These are phyloP conservation scores for Hymenoscyphus scutula DNA, from an alignment of 2,329 filamentous ascomycete genomes.

Conservation along the genomic window DNA sequence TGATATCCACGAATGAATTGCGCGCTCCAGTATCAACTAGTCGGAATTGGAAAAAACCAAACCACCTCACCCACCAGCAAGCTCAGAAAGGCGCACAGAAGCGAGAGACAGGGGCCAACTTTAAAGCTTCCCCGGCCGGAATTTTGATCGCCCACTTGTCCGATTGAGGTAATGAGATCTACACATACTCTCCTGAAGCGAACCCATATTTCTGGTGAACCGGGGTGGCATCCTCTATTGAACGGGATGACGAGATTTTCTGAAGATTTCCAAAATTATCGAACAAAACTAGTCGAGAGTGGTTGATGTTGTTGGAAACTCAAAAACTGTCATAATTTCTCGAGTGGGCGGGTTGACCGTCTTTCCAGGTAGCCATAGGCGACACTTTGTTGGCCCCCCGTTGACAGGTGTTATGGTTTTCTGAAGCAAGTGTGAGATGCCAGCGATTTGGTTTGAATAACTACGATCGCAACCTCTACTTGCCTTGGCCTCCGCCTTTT, in stretches of 20 bases:
- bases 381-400: neutral
- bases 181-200: constrained; percentile 14
- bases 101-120: constrained; percentile 18
- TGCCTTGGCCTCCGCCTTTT: constrained; percentile 7
- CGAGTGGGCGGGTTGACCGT: neutral
- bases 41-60: constrained; percentile 5
- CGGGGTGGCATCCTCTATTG: constrained; percentile 1
- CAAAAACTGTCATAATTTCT: neutral
- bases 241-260: constrained; percentile 1
- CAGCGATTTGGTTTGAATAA: constrained; percentile 10
- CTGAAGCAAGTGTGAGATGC: neutral
- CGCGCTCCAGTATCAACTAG: constrained; percentile 7
- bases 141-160: constrained; percentile 15
- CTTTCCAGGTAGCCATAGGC: neutral
- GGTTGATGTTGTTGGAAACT: constrained; percentile 1
- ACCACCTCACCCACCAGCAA: constrained; percentile 16
- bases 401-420: neutral
- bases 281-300: neutral
- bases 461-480: constrained; percentile 10
- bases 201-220: constrained; percentile 6
- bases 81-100: constrained; percentile 24
- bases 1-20: constrained; percentile 6
- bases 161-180: constrained; percentile 19
- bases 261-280: neutral
- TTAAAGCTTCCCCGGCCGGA: constrained; percentile 18